These are phyloP conservation scores for Leccinellum albellum DNA, from an alignment of 768 basidiomycete species.

Conservation along the genomic window DNA sequence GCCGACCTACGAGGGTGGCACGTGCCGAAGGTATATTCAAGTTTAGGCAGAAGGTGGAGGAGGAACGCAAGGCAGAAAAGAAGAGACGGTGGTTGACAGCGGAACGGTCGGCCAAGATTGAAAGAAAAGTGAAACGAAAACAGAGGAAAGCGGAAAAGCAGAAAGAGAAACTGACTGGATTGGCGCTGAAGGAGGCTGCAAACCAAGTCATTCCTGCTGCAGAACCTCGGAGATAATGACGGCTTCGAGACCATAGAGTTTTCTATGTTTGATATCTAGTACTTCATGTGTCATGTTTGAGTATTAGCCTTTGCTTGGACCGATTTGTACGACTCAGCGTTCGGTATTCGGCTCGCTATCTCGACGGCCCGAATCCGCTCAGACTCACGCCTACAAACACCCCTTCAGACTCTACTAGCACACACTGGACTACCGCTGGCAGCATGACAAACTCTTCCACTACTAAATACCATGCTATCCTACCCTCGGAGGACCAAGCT, in stretches of 20 bases:
- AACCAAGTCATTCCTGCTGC: slow-evolving; percentile 56
- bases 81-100: slow-evolving; percentile 49
- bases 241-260: background rate
- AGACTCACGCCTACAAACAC: background rate
- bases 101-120: slow-evolving; percentile 36
- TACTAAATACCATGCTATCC: slow-evolving; percentile 17
- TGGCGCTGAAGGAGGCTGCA: slow-evolving; percentile 49
- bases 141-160: slow-evolving; percentile 43
- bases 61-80: slow-evolving; percentile 55
- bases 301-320: background rate
- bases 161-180: slow-evolving; percentile 51
- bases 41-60: slow-evolving; percentile 58
- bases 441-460: slow-evolving; percentile 8
- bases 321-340: background rate
- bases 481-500: slow-evolving; percentile 16
- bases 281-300: background rate
- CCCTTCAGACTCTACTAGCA: background rate
- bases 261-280: no score
- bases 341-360: background rate
- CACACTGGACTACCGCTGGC: background rate
- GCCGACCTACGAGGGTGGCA: slow-evolving; percentile 59
- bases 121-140: slow-evolving; percentile 35
- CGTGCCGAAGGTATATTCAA: slow-evolving; percentile 73
- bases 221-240: slow-evolving; percentile 8
- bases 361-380: background rate